Conservation (phyloP, 495 filamentous ascomycete species). For the Penicillium cataractarum region DNA sequence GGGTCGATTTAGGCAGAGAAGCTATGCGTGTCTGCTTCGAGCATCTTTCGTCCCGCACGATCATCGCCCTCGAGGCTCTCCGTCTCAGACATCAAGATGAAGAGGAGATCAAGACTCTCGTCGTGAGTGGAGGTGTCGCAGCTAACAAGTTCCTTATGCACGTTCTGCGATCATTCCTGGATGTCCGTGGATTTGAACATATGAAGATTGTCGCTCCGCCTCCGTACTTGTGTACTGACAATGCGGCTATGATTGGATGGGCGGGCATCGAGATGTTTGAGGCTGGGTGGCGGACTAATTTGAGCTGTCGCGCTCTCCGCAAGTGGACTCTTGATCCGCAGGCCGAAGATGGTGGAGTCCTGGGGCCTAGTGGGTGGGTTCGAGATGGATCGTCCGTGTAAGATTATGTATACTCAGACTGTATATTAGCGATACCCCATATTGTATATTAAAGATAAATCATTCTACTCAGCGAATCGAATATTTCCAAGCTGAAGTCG, state of each 20-base stretch:
- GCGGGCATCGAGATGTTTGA: slow-evolving; percentile 90
- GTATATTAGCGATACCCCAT: slow-evolving; percentile 31
- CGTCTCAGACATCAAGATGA: slow-evolving; percentile 25
- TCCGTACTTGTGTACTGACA: slow-evolving; percentile 79
- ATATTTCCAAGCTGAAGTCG: not conserved
- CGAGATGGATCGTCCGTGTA: slow-evolving; percentile 9
- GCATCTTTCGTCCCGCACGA: slow-evolving; percentile 73
- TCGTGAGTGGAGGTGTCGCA: slow-evolving; percentile 89
- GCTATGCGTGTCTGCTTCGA: slow-evolving; percentile 84
- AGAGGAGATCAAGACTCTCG: slow-evolving; percentile 60
- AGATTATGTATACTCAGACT: slow-evolving; percentile 14
- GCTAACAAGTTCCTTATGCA: slow-evolving; percentile 75
- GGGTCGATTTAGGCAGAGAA: slow-evolving; percentile 66
- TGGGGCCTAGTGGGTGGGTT: slow-evolving; percentile 49
- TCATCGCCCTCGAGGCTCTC: slow-evolving; percentile 63
- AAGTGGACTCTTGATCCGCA: slow-evolving; percentile 79
- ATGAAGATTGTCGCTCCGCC: slow-evolving; percentile 76
- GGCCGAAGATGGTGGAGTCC: slow-evolving; percentile 54
- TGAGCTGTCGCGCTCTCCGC: slow-evolving; percentile 61
- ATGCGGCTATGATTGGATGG: slow-evolving; percentile 99
- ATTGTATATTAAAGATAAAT: slow-evolving; percentile 10
- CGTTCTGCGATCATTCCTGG: slow-evolving; percentile 64
- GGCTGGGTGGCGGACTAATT: slow-evolving; percentile 66
- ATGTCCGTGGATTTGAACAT: slow-evolving; percentile 62
- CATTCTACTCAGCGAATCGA: slow-evolving; percentile 7